Evolutionary conservation across 306 rosid species (phyloP), one percentile per base, ranked within the genome.

Genomic region (Alnus glutinosa): DNA sequence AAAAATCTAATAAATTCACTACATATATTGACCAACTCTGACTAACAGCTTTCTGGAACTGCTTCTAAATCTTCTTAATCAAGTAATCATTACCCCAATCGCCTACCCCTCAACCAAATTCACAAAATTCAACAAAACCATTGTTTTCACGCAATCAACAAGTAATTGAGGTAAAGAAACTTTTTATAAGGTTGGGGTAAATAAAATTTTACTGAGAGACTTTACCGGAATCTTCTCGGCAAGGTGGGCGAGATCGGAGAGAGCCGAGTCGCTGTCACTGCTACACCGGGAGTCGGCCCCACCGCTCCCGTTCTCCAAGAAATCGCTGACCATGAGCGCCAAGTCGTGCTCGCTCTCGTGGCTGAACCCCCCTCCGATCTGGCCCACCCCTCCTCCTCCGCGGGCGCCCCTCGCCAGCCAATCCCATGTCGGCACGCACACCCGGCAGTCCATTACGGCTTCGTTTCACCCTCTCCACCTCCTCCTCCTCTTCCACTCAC

Each of bases 281-380:
- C 99, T 91, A 34, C 93, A 93, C 93, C 87, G 82, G 74, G 99
- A 93, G 23, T 95, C 97, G 7, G 94, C 90, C 2, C 98, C 97
- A 75, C 77, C 74, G 55, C 99, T 95, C 2, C 97, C 98, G 83
- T 95, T 95, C 73, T 95, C 99, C 76, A 84, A 85, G 81, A 95
- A 95, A 81, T 95, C 99, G 52, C 90, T 83, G 3, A 95, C 99
- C 99, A 95, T 91, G 9, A 85, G 4, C 14, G 92, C 99, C 77
- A 95, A 89, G 84, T 95, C 99, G 51, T 84, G 91, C 49, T 95
- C 99, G 87, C 98, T 95, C 81, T 95, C 99, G 16, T 88, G 92
- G 93, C 99, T 95, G 16, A 95, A 77, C 7, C 86, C 92, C 3
- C 95, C 98, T 9, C 85, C 89, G 75, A 83, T 86, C 81, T 86